Evolutionary conservation across 805 yeast species (phyloP), one percentile per base, ranked within the genome.

Genomic region (Schizosaccharomyces japonicus): DNA sequence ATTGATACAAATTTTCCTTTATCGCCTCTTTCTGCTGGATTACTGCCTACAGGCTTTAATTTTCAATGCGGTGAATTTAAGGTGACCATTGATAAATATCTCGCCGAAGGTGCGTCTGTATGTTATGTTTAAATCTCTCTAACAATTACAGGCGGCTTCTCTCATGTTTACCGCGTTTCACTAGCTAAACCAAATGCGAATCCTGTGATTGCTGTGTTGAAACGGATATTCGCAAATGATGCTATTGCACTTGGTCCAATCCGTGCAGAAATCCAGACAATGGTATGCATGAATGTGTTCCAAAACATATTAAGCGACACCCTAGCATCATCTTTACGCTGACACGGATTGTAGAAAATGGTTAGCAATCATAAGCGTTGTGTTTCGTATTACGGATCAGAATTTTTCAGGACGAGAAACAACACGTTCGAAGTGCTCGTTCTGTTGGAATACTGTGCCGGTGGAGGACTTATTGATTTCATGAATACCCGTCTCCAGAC

Each of bases 221-320:
- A 90, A 62, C 71, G 98, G 52, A 96, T 90, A n/a, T 78, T 78
- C 28, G 96, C 90, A 2, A 95, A 95, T 3, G 83, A 79, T 58
- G 90, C 90, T 62, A 72, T 75, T 56, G 80, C 79, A 47, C 68
- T 90, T 58, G 82, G 80, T 55, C 71, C 78, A 23, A 66, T 90
- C 47, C 67, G 96, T 52, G 94, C 92, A 36, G 98, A 90, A 60
- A 98, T 90, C 13, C 96, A 87, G 59, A 93, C 95, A 10, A 87
- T 90, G 96, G 80, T 82, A 62, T 67, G 94, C 27, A 66, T 90
- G 31, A 67, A 76, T 51, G 94, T 92, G 5, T 72, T 79, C 13
- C 23, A n/a, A 19, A 7, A 7, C 5, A 8, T 19, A 19, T 4
- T 27, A 19, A 5, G 13, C 13, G n/a, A 6, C 7, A 19, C 27